phyloP scores from a whole-genome alignment of 2,329 filamentous ascomycete genomes.

The Huntiella savannae region DNA sequence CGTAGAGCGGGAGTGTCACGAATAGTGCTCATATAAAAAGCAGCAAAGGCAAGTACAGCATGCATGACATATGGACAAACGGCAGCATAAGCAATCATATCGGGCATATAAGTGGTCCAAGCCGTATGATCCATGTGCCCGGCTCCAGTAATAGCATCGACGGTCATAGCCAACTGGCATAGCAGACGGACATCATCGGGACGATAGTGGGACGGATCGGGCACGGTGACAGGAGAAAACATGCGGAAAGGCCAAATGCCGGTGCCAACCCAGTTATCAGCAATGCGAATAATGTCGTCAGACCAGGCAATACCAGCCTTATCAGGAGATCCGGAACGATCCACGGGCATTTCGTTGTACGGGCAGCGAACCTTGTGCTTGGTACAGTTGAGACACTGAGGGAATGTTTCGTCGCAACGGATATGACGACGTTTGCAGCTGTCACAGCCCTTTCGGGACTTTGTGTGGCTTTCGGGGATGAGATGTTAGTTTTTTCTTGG shows the following conservation, averaged over 20 bases:
- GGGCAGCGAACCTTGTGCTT: conserved; percentile 98
- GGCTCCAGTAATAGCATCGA: conserved; percentile 59
- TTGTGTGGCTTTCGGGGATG: conserved; percentile 63
- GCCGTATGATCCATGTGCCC: conserved; percentile 70
- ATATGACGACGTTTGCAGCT: conserved; percentile 97
- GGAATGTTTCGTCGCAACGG: conserved; percentile 91
- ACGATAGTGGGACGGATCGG: conserved; percentile 52
- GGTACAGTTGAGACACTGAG: conserved; percentile 96
- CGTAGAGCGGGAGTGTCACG: conserved; percentile 70
- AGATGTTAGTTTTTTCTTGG: too few relatives aligned
- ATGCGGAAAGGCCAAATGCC: conserved; percentile 73
- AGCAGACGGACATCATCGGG: conserved; percentile 71
- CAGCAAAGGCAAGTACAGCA: conserved; percentile 79
- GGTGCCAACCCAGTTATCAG: conserved; percentile 58
- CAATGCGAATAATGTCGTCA: conserved; percentile 61
- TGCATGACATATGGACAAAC: conserved; percentile 84
- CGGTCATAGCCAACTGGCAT: conserved; percentile 74
- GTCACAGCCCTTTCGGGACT: conserved; percentile 95
- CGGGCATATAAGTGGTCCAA: conserved; percentile 74
- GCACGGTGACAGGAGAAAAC: conserved; percentile 56
- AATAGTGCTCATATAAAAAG: conserved; percentile 79
- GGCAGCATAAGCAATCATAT: conserved; percentile 65
- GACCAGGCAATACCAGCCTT: conserved; percentile 66
- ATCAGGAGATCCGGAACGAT: conserved; percentile 39
- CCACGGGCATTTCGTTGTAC: conserved; percentile 70